These are phyloP conservation scores for Alternaria sp. DNA, from an alignment of 2,329 filamentous ascomycete genomes.

Conservation along the genomic window DNA sequence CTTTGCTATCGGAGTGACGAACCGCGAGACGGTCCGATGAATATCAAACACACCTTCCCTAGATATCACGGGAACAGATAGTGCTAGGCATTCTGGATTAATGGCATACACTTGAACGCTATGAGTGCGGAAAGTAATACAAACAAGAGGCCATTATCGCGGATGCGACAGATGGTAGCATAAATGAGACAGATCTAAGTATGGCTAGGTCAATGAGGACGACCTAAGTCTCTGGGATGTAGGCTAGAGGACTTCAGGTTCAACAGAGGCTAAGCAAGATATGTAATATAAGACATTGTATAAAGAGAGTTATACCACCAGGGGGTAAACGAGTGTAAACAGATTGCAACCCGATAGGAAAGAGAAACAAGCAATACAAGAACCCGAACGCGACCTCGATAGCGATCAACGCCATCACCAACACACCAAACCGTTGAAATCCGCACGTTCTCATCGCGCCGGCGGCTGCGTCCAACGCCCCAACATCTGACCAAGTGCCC, in stretches of 20 bases:
- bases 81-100: too few relatives aligned
- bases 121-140: too few relatives aligned
- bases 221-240: too few relatives aligned
- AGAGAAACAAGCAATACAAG: neutral
- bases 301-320: neutral
- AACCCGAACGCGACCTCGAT: neutral
- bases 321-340: neutral
- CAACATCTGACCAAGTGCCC: conserved; percentile 69
- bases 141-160: too few relatives aligned
- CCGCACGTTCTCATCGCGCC: conserved; percentile 3
- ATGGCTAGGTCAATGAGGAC: too few relatives aligned
- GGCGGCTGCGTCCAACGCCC: conserved; percentile 70
- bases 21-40: neutral
- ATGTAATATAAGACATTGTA: too few relatives aligned
- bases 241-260: neutral
- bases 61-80: too few relatives aligned
- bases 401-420: neutral
- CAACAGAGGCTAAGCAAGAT: neutral
- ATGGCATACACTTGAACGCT: too few relatives aligned
- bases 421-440: neutral
- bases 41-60: neutral
- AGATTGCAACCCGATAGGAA: neutral
- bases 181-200: too few relatives aligned
- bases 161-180: too few relatives aligned
- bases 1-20: neutral